phyloP scores from a whole-genome alignment of 2,329 filamentous ascomycete genomes.

The Didymosphaeria variabile region DNA sequence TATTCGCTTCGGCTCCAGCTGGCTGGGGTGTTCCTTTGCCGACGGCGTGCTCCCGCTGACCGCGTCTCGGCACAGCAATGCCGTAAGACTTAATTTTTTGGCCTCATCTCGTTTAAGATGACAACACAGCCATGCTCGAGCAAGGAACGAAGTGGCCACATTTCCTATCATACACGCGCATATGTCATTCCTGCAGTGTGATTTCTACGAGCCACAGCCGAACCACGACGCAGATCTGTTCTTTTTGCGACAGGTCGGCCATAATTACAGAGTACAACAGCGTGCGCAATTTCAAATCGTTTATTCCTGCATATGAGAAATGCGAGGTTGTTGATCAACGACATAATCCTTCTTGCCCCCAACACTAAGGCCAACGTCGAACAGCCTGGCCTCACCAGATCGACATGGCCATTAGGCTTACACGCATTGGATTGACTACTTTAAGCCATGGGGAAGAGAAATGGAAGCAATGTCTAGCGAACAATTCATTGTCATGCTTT shows the following conservation, averaged over 20 bases:
- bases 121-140: slow-evolving; percentile 21
- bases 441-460: no score
- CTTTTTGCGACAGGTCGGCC: slow-evolving; percentile 52
- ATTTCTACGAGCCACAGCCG: slow-evolving; percentile 34
- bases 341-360: slow-evolving; percentile 40
- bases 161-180: slow-evolving; percentile 20
- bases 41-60: no score
- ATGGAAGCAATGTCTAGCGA: no score
- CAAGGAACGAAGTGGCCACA: slow-evolving; percentile 11
- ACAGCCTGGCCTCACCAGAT: slow-evolving; percentile 40
- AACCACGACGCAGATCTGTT: slow-evolving; percentile 43
- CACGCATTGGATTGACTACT: no score
- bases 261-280: slow-evolving; percentile 54
- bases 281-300: slow-evolving; percentile 44
- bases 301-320: slow-evolving; percentile 47
- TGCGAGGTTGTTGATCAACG: slow-evolving; percentile 45
- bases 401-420: slow-evolving; percentile 45
- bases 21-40: no score
- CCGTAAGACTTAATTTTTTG: no score
- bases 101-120: slow-evolving; percentile 32
- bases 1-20: no score
- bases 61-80: no score
- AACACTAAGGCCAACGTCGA: slow-evolving; percentile 27
- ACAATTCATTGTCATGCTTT: no score
- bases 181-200: slow-evolving; percentile 31